phyloP scores from a whole-genome alignment of 208 protist genomes.

The Acanthamoeba castellanii region DNA sequence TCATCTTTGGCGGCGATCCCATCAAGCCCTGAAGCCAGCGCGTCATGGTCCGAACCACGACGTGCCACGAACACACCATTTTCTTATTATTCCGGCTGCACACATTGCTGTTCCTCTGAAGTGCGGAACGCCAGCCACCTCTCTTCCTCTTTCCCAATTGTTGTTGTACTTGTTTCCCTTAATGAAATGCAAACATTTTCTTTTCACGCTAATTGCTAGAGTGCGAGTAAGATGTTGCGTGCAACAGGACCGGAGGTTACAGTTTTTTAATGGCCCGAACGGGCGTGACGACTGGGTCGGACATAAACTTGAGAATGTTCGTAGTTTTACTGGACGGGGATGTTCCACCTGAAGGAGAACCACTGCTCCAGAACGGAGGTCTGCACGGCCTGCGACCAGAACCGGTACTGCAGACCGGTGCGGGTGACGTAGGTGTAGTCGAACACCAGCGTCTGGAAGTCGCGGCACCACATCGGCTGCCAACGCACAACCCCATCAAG shows the following conservation, averaged over 20 bases:
- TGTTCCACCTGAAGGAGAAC: slow-evolving; percentile 13
- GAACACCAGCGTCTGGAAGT: not conserved
- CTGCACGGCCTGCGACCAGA: not conserved
- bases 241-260: too few relatives aligned
- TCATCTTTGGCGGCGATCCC: slow-evolving; percentile 66
- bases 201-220: too few relatives aligned
- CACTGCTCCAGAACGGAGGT: not conserved
- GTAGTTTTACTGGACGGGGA: not conserved
- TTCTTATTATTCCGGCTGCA: slow-evolving; percentile 7
- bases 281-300: too few relatives aligned
- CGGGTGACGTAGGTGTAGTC: slow-evolving; percentile 10
- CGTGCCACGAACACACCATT: not conserved
- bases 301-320: too few relatives aligned
- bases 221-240: too few relatives aligned
- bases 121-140: not conserved
- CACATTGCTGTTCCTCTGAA: not conserved
- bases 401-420: not conserved
- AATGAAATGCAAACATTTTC: not conserved
- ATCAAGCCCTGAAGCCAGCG: slow-evolving; percentile 29
- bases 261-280: too few relatives aligned
- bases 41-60: not conserved
- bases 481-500: too few relatives aligned
- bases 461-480: not conserved
- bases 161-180: not conserved
- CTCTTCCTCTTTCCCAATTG: not conserved